Percentiles rank a stretch among this genome's conserved stretches.
These are phyloP conservation scores for Termitomyces sp. DNA, from an alignment of 768 basidiomycete species.

Conservation along the genomic window DNA sequence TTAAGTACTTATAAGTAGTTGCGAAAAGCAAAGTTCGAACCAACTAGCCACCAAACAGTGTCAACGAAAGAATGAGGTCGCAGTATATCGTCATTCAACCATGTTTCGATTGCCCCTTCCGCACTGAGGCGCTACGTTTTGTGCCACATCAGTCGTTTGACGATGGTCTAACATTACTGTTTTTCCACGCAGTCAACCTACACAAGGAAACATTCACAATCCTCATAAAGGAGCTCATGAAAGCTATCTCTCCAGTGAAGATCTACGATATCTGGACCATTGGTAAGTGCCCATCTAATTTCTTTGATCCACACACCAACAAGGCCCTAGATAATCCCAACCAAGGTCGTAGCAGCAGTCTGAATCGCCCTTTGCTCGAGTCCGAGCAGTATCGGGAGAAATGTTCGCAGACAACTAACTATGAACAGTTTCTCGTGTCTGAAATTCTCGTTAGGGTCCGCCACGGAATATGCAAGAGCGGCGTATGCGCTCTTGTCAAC, in stretches of 20 bases:
- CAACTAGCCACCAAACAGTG: background rate
- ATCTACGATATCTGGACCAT: slow-evolving; percentile 2
- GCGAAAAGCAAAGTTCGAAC: no score
- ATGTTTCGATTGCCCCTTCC: slow-evolving; percentile 1
- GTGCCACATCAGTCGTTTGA: background rate
- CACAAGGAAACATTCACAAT: slow-evolving; percentile 5
- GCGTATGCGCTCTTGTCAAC: slow-evolving; percentile 3
- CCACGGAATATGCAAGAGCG: slow-evolving; percentile 4
- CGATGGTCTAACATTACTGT: slow-evolving; percentile 5
- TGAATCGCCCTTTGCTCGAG: slow-evolving; percentile 1
- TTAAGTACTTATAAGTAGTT: no score
- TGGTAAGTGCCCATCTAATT: background rate
- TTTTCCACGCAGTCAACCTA: slow-evolving; percentile 4
- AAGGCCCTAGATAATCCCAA: slow-evolving; percentile 2
- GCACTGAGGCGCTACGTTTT: background rate
- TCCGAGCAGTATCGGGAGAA: background rate
- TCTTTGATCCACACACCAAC: background rate
- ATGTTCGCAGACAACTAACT: background rate
- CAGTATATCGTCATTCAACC: background rate
- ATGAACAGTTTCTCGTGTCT: background rate
- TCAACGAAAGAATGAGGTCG: background rate
- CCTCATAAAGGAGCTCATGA: background rate
- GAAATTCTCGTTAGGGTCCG: background rate
- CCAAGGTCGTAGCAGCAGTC: slow-evolving; percentile 1
- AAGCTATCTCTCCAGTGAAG: background rate